phyloP scores from a whole-genome alignment of 495 filamentous ascomycete genomes.

The Chaetomium fimeti region DNA sequence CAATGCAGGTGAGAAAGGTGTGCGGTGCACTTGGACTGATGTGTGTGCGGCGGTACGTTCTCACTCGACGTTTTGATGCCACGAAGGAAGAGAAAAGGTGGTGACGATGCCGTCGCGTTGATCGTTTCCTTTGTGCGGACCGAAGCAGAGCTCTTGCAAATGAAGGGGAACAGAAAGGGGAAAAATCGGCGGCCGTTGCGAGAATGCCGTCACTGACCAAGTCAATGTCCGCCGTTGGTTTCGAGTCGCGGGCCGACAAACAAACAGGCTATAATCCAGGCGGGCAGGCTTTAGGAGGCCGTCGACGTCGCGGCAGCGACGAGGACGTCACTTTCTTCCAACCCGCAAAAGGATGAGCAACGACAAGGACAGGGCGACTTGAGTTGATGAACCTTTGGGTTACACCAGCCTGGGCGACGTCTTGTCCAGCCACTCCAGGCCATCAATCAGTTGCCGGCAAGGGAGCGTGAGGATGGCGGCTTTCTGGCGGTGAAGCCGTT shows the following conservation, averaged over 20 bases:
- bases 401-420: neutral
- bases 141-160: neutral
- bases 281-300: neutral
- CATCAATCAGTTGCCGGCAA: slow-evolving; percentile 16
- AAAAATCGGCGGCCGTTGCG: neutral
- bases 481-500: slow-evolving; percentile 21
- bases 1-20: neutral
- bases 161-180: neutral
- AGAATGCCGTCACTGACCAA: no score
- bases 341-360: neutral
- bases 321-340: neutral
- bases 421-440: neutral
- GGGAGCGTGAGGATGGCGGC: neutral
- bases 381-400: slow-evolving; percentile 11
- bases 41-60: neutral
- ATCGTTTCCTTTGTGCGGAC: neutral
- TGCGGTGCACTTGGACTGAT: neutral
- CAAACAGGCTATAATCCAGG: slow-evolving; percentile 20
- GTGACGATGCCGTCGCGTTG: slow-evolving; percentile 10
- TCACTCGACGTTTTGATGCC: no score
- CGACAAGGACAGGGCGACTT: slow-evolving; percentile 14
- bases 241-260: slow-evolving; percentile 15
- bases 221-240: neutral
- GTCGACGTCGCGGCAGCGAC: neutral
- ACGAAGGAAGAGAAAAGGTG: neutral